Base-by-base conservation (phyloP, 768 basidiomycete species). In the Tulasnella sp. region DNA sequence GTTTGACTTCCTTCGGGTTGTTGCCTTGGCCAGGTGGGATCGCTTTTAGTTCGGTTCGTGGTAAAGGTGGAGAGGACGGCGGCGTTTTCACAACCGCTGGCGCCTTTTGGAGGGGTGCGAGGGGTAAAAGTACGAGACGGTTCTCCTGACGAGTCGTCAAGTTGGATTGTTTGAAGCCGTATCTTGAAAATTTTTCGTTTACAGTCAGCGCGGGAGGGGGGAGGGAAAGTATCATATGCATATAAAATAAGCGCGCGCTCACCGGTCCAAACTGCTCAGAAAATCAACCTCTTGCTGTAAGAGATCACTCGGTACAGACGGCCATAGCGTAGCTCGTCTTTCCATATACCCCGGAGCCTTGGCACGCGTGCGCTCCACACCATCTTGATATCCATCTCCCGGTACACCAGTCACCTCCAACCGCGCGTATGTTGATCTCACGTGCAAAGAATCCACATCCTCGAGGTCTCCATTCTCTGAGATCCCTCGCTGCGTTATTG, bases 321-420 rank as follows among this genome's bases (percentile, higher is more conserved):
- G 22, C 63, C 60, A 63, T 79, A 85, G 58, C 60, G 63, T 45
- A 66, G 44, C 45, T 66, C 74, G 29, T 65, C 78, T 73, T 65
- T 74, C 81, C 19, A 66, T 50, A 15, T 3, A 25, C 12, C n/a
- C 66, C 53, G 78, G 76, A 63, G 82, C 69, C 65, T 85, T 75
- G 22, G 89, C 87, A 61, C 94, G 79, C 25, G 93, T 98, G 38
- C 91, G 82, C 72, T 98, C 94, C 5, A 94, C 78, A 38, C 94
- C 94, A 64, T 94, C 92, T 65, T 91, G 87, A 70, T 83, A 90
- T 0, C 94, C 94, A 68, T 98, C 94, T 2, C 93, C 92, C 67
- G 82, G 86, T 38, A 97, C 93, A n/a, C 94, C 94, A 44, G 79
- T 79, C 9, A 19, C 22, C 50, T 97, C 91, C n/a, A 98, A 77